Evolutionary conservation across 2,329 filamentous ascomycete genomes (phyloP), one percentile per base, ranked within the genome.

Genomic region (Fusarium palustre): DNA sequence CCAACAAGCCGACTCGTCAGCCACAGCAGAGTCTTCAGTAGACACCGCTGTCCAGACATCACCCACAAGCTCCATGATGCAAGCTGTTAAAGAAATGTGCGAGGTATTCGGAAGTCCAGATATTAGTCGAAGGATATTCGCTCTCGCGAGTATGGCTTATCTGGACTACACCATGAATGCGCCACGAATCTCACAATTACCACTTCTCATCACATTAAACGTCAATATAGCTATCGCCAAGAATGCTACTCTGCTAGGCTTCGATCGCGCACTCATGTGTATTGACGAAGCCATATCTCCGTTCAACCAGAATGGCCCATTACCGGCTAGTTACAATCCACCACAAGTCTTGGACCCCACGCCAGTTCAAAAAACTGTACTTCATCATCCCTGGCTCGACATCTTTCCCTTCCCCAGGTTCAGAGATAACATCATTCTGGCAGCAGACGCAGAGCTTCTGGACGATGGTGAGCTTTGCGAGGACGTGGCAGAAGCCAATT

Each of bases 351-450:
- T 66, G 2, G 34, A 52, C 1, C 64, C 64, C 0, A 68, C 64
- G 3, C 7, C 41, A 0, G 52, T 59, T 0, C 64, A 68, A 7
- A 63, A 36, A 4, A 3, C 39, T 0, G 16, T 68, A 1, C 0
- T 47, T 5, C 64, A 68, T 16, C 64, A 68, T 9, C 64, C 64
- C 0, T 68, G 64, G 64, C 58, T 68, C 0, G 64, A 68, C 18
- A 55, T 64, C 4, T 68, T 68, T 4, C 64, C 64, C 0, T 68
- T 68, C 0, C 58, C 64, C 0, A 57, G 28, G 2, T 64, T 68
- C 0, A 34, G 64, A 45, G 53, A 68, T 9, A 68, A 68, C 1
- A 18, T 55, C 0, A 64, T 68, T 2, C 16, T 47, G 4, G 64
- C 64, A 9, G 30, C 39, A 2, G 52, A 48, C 13, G 47, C 58